Conservation (phyloP, 148 eudicot species). For the Mesembryanthemum crystallinum region DNA sequence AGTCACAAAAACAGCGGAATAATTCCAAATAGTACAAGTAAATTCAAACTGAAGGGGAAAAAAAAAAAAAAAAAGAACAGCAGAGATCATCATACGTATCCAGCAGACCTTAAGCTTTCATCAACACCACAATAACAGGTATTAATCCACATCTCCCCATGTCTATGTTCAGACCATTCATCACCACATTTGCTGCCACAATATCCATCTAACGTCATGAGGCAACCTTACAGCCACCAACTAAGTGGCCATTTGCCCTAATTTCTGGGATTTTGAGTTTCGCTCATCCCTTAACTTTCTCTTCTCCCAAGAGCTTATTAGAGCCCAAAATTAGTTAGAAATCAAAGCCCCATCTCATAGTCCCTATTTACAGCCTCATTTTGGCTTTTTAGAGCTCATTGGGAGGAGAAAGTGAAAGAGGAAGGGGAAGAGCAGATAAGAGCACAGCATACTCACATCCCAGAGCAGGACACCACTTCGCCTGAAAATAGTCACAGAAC, state of each 20-base stretch:
- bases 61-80: too few relatives aligned
- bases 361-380: too few relatives aligned
- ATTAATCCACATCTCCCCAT: neutral
- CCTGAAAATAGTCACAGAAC: constrained; percentile 22
- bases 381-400: too few relatives aligned
- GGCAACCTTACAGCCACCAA: too few relatives aligned
- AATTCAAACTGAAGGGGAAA: neutral
- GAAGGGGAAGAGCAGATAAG: constrained; percentile 49
- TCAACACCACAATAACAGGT: neutral
- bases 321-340: too few relatives aligned
- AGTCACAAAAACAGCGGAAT: too few relatives aligned
- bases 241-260: neutral
- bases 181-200: neutral
- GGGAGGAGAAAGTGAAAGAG: constrained; percentile 58
- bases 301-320: too few relatives aligned
- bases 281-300: too few relatives aligned
- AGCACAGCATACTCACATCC: constrained; percentile 61
- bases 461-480: constrained; percentile 78
- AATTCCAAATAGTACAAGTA: too few relatives aligned
- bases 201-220: neutral
- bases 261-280: neutral
- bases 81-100: neutral
- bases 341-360: constrained; percentile 38
- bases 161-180: neutral
- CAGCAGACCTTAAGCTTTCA: neutral